Evolutionary conservation across 2,329 filamentous ascomycete species (phyloP).

Genomic region (Zasmidium citrigriseum): DNA sequence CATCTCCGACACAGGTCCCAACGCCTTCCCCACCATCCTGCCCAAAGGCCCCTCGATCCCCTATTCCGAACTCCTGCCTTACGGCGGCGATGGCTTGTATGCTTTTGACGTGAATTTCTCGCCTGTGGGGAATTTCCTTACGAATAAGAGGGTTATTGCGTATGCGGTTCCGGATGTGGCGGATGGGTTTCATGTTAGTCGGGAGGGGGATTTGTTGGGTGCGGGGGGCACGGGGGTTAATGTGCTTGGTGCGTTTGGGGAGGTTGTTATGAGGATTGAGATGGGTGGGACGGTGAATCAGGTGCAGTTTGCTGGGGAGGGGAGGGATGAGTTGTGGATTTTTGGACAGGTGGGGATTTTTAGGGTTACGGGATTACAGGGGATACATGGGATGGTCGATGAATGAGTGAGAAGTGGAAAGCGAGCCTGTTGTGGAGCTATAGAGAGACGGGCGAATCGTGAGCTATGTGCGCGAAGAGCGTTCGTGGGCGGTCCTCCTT

Average conservation of each 20-base stretch:
- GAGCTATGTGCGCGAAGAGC: too few relatives aligned
- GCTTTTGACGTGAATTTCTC: slow-evolving; percentile 21
- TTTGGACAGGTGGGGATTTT: slow-evolving; percentile 21
- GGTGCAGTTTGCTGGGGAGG: slow-evolving; percentile 22
- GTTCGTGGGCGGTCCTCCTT: background rate
- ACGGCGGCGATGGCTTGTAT: slow-evolving; percentile 20
- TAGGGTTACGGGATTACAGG: too few relatives aligned
- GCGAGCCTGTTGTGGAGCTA: too few relatives aligned
- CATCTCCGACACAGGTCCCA: slow-evolving; percentile 43
- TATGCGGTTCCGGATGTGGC: slow-evolving; percentile 18
- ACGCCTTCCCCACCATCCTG: background rate
- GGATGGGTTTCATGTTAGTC: slow-evolving; percentile 23
- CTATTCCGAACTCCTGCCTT: slow-evolving; percentile 13
- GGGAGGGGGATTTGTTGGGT: slow-evolving; percentile 22
- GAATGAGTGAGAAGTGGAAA: too few relatives aligned
- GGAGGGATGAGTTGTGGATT: slow-evolving; percentile 19
- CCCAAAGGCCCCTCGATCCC: too few relatives aligned
- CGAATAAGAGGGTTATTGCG: slow-evolving; percentile 22
- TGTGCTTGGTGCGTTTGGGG: slow-evolving; percentile 21
- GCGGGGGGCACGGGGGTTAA: slow-evolving; percentile 24
- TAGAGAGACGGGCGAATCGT: too few relatives aligned
- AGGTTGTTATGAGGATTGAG: slow-evolving; percentile 23
- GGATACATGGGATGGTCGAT: too few relatives aligned
- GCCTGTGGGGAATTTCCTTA: slow-evolving; percentile 19
- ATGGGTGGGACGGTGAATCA: slow-evolving; percentile 21